These are phyloP conservation scores for Datisca glomerata DNA, from an alignment of 306 rosid species.

Conservation along the genomic window DNA sequence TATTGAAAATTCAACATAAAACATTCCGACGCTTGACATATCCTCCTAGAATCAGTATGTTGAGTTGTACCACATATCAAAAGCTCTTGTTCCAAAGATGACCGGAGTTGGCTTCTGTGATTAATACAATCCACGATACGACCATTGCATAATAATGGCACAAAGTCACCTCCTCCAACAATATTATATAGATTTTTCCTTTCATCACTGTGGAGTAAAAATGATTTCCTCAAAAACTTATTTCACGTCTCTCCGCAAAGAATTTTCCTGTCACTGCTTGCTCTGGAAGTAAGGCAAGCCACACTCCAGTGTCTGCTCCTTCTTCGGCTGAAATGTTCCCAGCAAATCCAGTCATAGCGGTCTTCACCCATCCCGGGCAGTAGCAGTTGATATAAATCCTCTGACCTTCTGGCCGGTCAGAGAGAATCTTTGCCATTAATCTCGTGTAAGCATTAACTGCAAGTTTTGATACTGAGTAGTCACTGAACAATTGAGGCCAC, in stretches of 20 bases:
- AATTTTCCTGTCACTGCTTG: constrained; percentile 58
- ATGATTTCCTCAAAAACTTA: constrained; percentile 36
- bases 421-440: constrained; percentile 43
- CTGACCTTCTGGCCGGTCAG: constrained; percentile 46
- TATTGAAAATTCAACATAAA: too few species aligned
- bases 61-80: too few species aligned
- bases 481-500: constrained; percentile 72
- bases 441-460: constrained; percentile 76
- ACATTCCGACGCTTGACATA: too few species aligned
- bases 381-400: constrained; percentile 66
- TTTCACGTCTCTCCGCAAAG: constrained; percentile 79
- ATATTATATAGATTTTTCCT: too few species aligned
- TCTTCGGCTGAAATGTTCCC: constrained; percentile 68
- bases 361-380: constrained; percentile 94
- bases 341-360: constrained; percentile 80
- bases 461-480: constrained; percentile 71
- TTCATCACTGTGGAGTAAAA: too few species aligned
- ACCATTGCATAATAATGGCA: too few species aligned
- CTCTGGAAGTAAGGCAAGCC: constrained; percentile 89
- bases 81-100: too few species aligned
- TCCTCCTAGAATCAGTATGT: too few species aligned
- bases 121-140: too few species aligned
- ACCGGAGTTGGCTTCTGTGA: too few species aligned
- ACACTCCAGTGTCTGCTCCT: constrained; percentile 88
- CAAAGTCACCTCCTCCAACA: too few species aligned